These are phyloP conservation scores for Microcos paniculata DNA, from an alignment of 345 rosid genomes.

Conservation along the genomic window DNA sequence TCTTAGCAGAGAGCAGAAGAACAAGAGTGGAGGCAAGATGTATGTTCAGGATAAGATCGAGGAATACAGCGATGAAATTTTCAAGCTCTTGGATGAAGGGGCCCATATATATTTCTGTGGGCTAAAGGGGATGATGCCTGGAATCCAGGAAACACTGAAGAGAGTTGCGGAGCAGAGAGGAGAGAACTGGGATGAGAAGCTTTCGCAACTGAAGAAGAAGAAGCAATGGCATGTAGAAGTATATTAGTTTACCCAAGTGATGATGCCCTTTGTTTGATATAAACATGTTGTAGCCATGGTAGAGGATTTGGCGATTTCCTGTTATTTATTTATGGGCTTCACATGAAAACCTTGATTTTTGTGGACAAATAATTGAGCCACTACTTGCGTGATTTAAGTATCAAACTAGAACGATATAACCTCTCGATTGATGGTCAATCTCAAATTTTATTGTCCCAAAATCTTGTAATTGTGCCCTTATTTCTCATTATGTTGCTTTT, in stretches of 20 bases:
- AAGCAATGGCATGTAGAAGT: conserved; percentile 99
- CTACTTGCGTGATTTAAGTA: conserved; percentile 17
- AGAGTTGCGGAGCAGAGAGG: conserved; percentile 90
- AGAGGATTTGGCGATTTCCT: conserved; percentile 9
- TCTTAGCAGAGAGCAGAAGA: conserved; percentile 87
- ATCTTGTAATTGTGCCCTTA: too few species aligned
- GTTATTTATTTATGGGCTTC: neutral
- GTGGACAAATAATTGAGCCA: conserved; percentile 28
- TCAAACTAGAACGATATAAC: conserved; percentile 6
- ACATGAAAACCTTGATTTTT: conserved; percentile 27
- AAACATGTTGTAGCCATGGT: conserved; percentile 14
- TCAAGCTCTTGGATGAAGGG: conserved; percentile 83
- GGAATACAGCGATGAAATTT: conserved; percentile 90
- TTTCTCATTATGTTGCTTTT: too few species aligned
- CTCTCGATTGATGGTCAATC: neutral
- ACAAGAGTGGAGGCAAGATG: conserved; percentile 96
- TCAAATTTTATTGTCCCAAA: too few species aligned
- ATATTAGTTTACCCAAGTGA: conserved; percentile 34
- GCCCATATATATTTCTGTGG: conserved; percentile 99
- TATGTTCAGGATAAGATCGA: conserved; percentile 98
- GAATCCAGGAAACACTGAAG: conserved; percentile 88
- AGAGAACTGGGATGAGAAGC: conserved; percentile 93
- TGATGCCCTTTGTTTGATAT: neutral
- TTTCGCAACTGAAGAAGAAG: conserved; percentile 91
- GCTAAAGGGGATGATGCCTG: conserved; percentile 99